These are phyloP conservation scores for Choiromyces venosus DNA, from an alignment of 495 filamentous ascomycete genomes.

Conservation along the genomic window DNA sequence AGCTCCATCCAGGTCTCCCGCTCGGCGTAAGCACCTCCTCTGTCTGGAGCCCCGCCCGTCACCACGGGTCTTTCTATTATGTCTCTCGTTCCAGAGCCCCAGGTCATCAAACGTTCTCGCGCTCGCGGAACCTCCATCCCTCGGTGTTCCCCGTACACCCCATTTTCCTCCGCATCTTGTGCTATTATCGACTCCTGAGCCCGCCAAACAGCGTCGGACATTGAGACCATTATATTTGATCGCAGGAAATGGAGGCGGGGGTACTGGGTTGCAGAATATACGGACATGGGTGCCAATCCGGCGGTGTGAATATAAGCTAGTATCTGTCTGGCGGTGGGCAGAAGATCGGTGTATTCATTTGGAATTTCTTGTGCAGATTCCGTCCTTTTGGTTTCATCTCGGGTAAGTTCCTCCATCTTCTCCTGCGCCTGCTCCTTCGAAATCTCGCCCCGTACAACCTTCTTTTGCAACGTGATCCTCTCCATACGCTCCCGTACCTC, in stretches of 20 bases:
- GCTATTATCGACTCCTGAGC: slow-evolving; percentile 28
- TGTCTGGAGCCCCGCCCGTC: neutral
- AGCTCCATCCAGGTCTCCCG: slow-evolving; percentile 32
- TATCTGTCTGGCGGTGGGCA: slow-evolving; percentile 32
- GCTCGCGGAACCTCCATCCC: slow-evolving; percentile 33
- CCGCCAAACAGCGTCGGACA: slow-evolving; percentile 30
- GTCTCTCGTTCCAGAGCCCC: slow-evolving; percentile 25
- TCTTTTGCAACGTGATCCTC: neutral
- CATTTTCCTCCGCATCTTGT: slow-evolving; percentile 19
- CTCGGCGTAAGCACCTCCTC: slow-evolving; percentile 13
- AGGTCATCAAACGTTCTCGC: slow-evolving; percentile 12
- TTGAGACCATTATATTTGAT: slow-evolving; percentile 23
- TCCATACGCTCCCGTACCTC: neutral
- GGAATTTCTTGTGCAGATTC: neutral
- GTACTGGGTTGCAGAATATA: slow-evolving; percentile 22
- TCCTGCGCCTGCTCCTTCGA: neutral
- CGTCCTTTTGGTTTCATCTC: neutral
- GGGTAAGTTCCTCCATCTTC: neutral
- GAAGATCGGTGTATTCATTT: slow-evolving; percentile 19
- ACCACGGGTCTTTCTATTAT: neutral
- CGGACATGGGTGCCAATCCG: slow-evolving; percentile 18
- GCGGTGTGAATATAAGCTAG: slow-evolving; percentile 34
- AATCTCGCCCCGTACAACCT: neutral
- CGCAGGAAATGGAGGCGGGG: slow-evolving; percentile 27
- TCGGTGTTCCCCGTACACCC: slow-evolving; percentile 20